Evolutionary conservation across 2,329 filamentous ascomycete species (phyloP), one percentile per base, ranked within the genome.

Genomic region (Colletotrichum gloeosporioides): DNA sequence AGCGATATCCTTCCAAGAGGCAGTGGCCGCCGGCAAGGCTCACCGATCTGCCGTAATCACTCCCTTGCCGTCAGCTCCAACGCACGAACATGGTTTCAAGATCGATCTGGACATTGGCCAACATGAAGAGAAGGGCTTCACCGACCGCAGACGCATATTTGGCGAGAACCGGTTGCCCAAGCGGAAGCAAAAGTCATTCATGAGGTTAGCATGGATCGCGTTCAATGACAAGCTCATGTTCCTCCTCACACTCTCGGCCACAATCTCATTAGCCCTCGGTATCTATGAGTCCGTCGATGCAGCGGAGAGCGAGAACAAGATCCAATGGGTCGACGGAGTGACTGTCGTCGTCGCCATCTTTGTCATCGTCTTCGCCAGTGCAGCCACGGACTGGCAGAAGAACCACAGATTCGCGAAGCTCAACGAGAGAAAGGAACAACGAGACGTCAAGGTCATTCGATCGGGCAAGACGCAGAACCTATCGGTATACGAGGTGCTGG

Each of bases 151-250:
- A 80, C 91, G 93, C 44, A 87, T 96, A 9, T 96, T 92, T 82
- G 92, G 91, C 69, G 90, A 92, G 77, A 96, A 96, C 79, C 86
- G 87, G 34, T 85, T 95, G n/a, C 93, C 93, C 0, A 92, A 91
- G 78, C 91, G 91, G 80, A 94, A 94, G 80, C 87, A 92, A 29
- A 95, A 95, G 82, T 92, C 88, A 53, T 92, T 96, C 68, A 87
- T 93, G 76, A 88, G 93, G 80, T 85, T 96, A 18, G 92, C 92
- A 77, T 96, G 94, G 94, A 93, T 95, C 80, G 94, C 94, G 2
- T 95, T 95, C 85, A 95, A 96, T 81, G 94, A 96, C 84, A 96
- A 96, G 80, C 92, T 96, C 13, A 86, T 95, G 69, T 94, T 95
- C 71, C 85, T 95, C 6, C 87, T 95, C 75, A 93, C 93, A 1